Conservation (phyloP, 305 asterid genomes). For the Solanum hybrid region DNA sequence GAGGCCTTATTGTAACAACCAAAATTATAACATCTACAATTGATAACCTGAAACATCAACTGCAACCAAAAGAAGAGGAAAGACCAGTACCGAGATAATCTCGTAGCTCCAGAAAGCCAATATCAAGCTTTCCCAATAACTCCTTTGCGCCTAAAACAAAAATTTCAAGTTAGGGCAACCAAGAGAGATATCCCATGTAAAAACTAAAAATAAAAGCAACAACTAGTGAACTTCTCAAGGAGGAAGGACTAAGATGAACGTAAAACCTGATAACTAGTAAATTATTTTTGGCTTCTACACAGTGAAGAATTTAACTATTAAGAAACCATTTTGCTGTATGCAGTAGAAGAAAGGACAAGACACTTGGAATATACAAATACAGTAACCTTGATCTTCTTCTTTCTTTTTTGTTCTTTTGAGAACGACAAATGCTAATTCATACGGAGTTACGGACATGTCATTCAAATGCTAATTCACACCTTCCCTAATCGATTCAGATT, state of each 20-base stretch:
- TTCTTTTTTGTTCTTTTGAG: background rate
- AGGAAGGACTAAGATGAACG: background rate
- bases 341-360: background rate
- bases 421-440: background rate
- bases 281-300: background rate
- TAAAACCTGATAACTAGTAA: background rate
- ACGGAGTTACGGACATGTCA: background rate
- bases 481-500: background rate
- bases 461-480: background rate
- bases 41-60: background rate
- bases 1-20: background rate
- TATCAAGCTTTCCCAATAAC: constrained; percentile 31
- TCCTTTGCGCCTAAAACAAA: constrained; percentile 46
- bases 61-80: background rate
- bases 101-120: constrained; percentile 42
- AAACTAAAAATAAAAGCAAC: background rate
- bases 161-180: background rate
- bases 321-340: background rate
- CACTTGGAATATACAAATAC: background rate
- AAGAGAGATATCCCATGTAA: background rate
- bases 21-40: background rate
- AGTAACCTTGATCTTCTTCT: background rate
- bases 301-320: background rate
- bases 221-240: background rate
- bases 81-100: constrained; percentile 69